phyloP scores from a whole-genome alignment of 2,329 filamentous ascomycete species.

The Lecanicillium sp. region DNA sequence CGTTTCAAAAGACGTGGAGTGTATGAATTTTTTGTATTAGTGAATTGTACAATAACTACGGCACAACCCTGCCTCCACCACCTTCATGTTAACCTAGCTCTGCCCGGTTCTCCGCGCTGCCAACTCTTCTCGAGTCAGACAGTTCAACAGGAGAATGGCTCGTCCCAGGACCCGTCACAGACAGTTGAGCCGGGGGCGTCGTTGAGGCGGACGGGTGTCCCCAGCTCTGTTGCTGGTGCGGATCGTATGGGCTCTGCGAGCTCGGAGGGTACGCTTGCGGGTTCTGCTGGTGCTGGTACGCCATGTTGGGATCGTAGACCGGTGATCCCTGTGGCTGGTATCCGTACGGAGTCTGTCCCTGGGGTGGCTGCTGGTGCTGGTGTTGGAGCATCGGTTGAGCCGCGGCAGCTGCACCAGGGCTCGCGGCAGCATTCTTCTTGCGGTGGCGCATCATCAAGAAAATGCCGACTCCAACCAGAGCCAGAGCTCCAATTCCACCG shows the following conservation, averaged over 20 bases:
- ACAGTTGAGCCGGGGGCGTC: neutral
- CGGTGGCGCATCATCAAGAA: constrained; percentile 9
- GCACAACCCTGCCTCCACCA: neutral
- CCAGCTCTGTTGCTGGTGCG: constrained; percentile 2
- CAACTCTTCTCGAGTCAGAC: neutral
- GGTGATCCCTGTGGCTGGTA: constrained; percentile 1
- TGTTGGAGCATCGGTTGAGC: constrained; percentile 5
- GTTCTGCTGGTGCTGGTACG: constrained; percentile 2
- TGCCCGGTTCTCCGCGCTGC: neutral
- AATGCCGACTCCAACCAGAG: constrained; percentile 1
- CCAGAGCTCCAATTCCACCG: constrained; percentile 4
- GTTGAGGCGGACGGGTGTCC: neutral
- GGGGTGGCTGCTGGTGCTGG: neutral
- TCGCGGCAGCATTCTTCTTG: neutral
- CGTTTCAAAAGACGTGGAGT: too few species aligned
- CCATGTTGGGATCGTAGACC: constrained; percentile 6
- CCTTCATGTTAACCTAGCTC: neutral
- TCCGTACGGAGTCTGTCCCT: neutral
- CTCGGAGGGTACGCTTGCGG: neutral
- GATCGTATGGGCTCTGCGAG: constrained; percentile 1
- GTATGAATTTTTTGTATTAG: too few species aligned
- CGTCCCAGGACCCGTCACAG: neutral
- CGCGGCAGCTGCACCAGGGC: neutral
- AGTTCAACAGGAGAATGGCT: neutral
- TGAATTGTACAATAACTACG: neutral